Conservation (phyloP, 768 basidiomycete species). For the Leccinum ochraceum region DNA sequence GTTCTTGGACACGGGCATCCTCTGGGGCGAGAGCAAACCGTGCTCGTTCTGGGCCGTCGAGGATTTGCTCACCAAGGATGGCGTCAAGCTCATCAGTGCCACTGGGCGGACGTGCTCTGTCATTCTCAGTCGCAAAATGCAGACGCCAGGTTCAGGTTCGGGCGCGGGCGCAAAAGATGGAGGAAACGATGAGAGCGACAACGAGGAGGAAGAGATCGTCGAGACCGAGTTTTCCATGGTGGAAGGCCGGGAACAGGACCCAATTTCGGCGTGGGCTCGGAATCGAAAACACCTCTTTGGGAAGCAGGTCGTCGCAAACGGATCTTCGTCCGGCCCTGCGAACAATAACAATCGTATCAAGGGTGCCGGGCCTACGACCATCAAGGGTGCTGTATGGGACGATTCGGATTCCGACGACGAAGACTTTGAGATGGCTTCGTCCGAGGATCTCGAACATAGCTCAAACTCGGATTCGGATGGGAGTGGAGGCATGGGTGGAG, state of each 20-base stretch:
- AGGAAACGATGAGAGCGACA: slow-evolving; percentile 24
- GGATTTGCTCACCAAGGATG: slow-evolving; percentile 56
- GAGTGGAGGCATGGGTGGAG: slow-evolving; percentile 15
- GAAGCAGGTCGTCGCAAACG: slow-evolving; percentile 1
- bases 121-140: slow-evolving; percentile 44
- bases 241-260: slow-evolving; percentile 66
- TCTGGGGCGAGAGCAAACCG: slow-evolving; percentile 76
- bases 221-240: slow-evolving; percentile 74
- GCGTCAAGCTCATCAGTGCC: slow-evolving; percentile 56
- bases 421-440: slow-evolving; percentile 36
- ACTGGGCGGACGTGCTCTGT: slow-evolving; percentile 71
- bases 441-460: slow-evolving; percentile 49
- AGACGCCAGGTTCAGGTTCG: slow-evolving; percentile 1
- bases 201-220: slow-evolving; percentile 41
- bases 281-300: slow-evolving; percentile 60
- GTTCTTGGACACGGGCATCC: slow-evolving; percentile 67
- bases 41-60: slow-evolving; percentile 74
- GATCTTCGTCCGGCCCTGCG: not conserved
- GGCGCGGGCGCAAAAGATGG: not conserved
- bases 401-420: slow-evolving; percentile 38
- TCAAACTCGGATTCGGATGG: slow-evolving; percentile 36
- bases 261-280: slow-evolving; percentile 67
- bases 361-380: slow-evolving; percentile 10
- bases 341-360: slow-evolving; percentile 8
- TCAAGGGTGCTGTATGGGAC: slow-evolving; percentile 32